Base-by-base conservation (phyloP, 225 moss, liverwort and hornwort species). In the Ulota crispa region DNA sequence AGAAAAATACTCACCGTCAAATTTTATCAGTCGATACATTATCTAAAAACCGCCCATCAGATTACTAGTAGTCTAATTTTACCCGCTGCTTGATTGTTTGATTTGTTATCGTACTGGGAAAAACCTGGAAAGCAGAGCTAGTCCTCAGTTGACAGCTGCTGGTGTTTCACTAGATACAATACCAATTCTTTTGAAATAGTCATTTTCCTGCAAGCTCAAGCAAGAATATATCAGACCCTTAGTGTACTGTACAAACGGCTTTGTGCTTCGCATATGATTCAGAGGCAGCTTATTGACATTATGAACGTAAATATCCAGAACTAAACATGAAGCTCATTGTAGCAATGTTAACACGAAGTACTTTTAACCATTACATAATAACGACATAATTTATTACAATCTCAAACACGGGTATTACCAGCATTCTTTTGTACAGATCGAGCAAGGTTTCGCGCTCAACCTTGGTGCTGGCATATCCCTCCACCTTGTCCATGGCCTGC, bases 171-270 rank as follows among this genome's bases (percentile, higher is more conserved):
- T 70, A 55, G 85, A 26, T 30, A 79, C 90, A 30, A 86, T 6
- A 31, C 90, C 88, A 54, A 88, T 82, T 84, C 73, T 82, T 50
- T 36, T 84, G 82, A 90, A 90, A 60, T 90, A 88, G 65, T 90
- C 86, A 18, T 41, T 80, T 3, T 86, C 90, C 88, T 88, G 90
- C 86, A 84, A 70, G 75, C 23, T 70, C 81, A 70, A 86, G 19
- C 42, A 31, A 27, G 23, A 73, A 11, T 31, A 43, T 47, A 41
- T 70, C 70, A 79, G 82, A 73, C 70, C 8, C 43, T 62, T 21
- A 43, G n/a, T 9, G 31, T 39, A 37, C 37, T 9, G 31, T 39
- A 37, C 37, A 52, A 20, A 0, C 11, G 36, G 43, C 56, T 63
- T 31, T 41, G 36, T 21, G 52, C 13, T 64, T 53, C 64, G 64